A percentile compares a stretch with the other conserved stretches of the same genome.
These are phyloP conservation scores for Podospora australis DNA, from an alignment of 495 filamentous ascomycete species.

Conservation along the genomic window DNA sequence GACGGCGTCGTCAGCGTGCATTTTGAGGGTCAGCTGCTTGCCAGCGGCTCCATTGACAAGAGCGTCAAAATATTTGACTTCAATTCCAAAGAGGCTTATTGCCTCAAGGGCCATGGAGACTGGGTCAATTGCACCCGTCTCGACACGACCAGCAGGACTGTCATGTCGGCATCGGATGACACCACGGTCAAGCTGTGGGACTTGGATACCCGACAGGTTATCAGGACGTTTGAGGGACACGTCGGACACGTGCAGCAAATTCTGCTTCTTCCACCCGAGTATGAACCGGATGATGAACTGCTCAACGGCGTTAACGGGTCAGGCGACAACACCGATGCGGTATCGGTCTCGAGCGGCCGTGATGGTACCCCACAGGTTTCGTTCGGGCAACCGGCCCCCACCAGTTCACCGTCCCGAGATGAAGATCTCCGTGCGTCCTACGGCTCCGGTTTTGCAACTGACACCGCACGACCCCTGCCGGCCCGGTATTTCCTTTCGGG, in stretches of 20 bases:
- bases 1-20: conserved; percentile 78
- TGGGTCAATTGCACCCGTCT: conserved; percentile 93
- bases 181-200: conserved; percentile 69
- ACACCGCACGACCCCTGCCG: conserved; percentile 58
- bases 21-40: conserved; percentile 75
- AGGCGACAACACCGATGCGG: conserved; percentile 52
- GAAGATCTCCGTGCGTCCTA: conserved; percentile 45
- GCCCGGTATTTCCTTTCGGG: conserved; percentile 89
- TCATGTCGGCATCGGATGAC: conserved; percentile 92
- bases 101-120: conserved; percentile 77
- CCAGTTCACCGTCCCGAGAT: conserved; percentile 20
- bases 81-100: conserved; percentile 67
- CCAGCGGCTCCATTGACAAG: conserved; percentile 79
- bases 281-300: conserved; percentile 70
- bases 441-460: conserved; percentile 49
- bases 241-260: conserved; percentile 94
- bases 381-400: conserved; percentile 12
- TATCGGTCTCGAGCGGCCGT: conserved; percentile 36
- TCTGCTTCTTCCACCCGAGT: conserved; percentile 71
- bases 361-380: conserved; percentile 27
- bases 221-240: conserved; percentile 83
- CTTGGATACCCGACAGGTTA: conserved; percentile 69
- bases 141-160: conserved; percentile 70
- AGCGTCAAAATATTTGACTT: conserved; percentile 95
- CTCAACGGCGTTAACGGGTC: conserved; percentile 36